Evolutionary conservation across 495 filamentous ascomycete species (phyloP), one percentile per base, ranked within the genome.

Genomic region (Aspergillus steynii): DNA sequence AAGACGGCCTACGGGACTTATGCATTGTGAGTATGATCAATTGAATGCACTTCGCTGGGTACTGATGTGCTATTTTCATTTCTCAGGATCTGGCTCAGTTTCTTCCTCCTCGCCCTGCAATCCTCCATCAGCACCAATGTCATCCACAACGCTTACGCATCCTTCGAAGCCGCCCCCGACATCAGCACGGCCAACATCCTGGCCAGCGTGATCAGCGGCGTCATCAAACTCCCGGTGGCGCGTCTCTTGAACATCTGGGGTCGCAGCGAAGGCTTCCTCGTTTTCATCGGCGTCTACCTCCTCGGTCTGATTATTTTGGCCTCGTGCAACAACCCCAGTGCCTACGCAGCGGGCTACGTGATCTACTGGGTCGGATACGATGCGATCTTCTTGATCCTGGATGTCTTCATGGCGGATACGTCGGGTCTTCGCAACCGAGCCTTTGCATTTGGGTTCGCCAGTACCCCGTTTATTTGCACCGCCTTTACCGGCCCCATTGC

Each of bases 161-260:
- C 60, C 14, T 81, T 81, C 55, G 27, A 61, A 5, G 45, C 66
- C 2, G 77, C 76, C 7, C 76, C 78, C 12, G 72, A 77, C 48
- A 68, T 76, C 25, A 71, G 70, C 3, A 76, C 74, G 0, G 63
- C 76, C 8, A 70, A 67, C 50, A 74, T 80, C 51, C 45, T 80
- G 10, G 60, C 73, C 25, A 74, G 63, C 68, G 83, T 91, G 53
- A 82, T 91, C 58, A 84, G 83, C 56, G 89, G 88, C 51, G 77
- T 90, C 34, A 66, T 83, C n/a, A 87, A 88, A 62, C 74, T 90
- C n/a, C 82, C 88, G 5, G 71, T 89, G 12, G 88, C 86, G 34
- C 89, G 90, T 67, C 78, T 89, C 31, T 71, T 90, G 54, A 87
- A 90, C 67, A 74, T 88, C 29, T 90, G 84, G 81, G 88, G 88